Base-by-base conservation (phyloP, 148 eudicot genomes). In the Beta vulgaris region DNA sequence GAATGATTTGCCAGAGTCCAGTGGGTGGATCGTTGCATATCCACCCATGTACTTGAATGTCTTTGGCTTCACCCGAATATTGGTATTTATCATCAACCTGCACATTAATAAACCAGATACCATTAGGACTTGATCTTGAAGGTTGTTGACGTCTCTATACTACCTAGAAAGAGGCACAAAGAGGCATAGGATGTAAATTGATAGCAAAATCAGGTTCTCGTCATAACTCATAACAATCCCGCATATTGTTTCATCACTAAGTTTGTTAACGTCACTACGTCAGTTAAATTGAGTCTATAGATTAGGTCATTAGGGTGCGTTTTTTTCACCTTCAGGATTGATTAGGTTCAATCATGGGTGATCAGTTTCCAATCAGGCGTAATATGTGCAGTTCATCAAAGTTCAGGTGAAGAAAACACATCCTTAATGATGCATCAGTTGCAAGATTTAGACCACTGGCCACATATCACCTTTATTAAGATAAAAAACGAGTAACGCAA, bases 31-130 rank as follows among this genome's bases (percentile, higher is more conserved):
- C 84, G 4, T 64, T 72, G 74, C 92, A 87, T 81, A 93, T 89
- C 92, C 96, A 93, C 31, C 98, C 98, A 46, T 93, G 97, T 7
- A 91, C 98, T 43, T 74, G 74, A 54, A 88, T 91, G 82, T 93
- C 94, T 85, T 91, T 88, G 55, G 90, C 85, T 73, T 91, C 92
- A 59, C 84, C 80, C 0, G 92, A 79, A 77, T 93, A 93, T 67
- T 85, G 87, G 74, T 93, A 93, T 73, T 93, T 93, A 74, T 93
- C 98, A 82, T 93, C 98, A 29, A 93, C 96, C 98, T 92, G 75
- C 64, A 79, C 15, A 64, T 58, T 15, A 57, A 13, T 29, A 57
- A 72, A 37, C n/a, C 29, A 55, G 46, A 57, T 26, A 4, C 6
- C 23, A 14, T 37, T 16, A 19, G 25, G 31, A 40, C 25, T 39